These are phyloP conservation scores for Trichophyton rubrum DNA, from an alignment of 2,329 filamentous ascomycete genomes.

Conservation along the genomic window DNA sequence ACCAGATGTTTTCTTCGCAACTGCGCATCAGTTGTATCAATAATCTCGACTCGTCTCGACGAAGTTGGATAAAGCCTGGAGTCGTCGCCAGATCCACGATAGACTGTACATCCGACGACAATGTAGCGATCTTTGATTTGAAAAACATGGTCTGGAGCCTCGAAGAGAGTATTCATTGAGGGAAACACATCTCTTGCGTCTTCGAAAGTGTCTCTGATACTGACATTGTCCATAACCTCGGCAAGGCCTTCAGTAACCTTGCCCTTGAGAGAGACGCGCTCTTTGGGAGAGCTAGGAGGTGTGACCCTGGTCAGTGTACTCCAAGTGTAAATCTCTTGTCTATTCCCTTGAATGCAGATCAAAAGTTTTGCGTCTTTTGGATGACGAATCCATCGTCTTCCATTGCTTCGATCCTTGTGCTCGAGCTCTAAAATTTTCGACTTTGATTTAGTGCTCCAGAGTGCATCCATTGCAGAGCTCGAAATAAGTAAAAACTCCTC, in stretches of 20 bases:
- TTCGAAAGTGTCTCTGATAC: no score
- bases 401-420: not conserved
- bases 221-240: no score
- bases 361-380: conserved; percentile 3
- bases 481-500: conserved; percentile 7
- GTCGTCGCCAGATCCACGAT: not conserved
- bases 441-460: conserved; percentile 7
- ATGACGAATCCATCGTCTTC: conserved; percentile 7
- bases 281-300: no score
- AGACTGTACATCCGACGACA: not conserved
- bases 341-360: no score
- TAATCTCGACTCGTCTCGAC: not conserved
- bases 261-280: no score
- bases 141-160: no score
- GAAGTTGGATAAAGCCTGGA: not conserved
- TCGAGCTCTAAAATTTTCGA: conserved; percentile 4
- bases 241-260: no score
- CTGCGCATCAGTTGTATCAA: not conserved
- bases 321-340: no score
- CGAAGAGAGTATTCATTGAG: no score
- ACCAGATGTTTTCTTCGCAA: not conserved
- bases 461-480: not conserved
- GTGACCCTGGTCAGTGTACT: no score
- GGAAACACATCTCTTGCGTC: no score
- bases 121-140: no score